Evolutionary conservation across 2,329 filamentous ascomycete genomes (phyloP), one percentile per base, ranked within the genome.

Genomic region (Chrysosporium queenslandicum): DNA sequence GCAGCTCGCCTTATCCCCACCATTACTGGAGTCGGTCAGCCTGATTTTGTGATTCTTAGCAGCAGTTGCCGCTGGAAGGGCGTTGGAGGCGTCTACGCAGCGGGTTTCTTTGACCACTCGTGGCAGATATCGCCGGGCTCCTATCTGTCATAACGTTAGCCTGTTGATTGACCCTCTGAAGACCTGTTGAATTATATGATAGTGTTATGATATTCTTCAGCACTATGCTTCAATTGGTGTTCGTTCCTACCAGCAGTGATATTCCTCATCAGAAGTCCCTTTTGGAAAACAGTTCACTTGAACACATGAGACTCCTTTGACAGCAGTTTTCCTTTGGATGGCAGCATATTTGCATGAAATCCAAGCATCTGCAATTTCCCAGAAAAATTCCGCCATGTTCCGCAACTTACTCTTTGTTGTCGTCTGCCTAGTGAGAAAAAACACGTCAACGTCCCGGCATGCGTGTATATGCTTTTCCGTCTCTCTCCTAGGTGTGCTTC

Each of bases 11-110:
- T 81, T 34, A 68, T 79, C 21, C 78, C 79, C 0, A 74, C 75
- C 58, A 62, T 80, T 48, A 77, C 78, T 16, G 78, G 79, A 7
- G 74, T 73, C 46, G 77, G 78, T 0, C 76, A 79, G 58, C 78
- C 79, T 11, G 77, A 81, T 58, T 80, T 79, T 58, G 66, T 81
- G 3, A 61, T 81, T 1, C 58, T 77, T 25, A 68, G 72, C 40
- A 59, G 65, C 49, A 68, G 63, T 21, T 73, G 73, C 60, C 66
- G 69, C 53, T 77, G 73, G 73, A 72, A 71, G 56, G 78, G 77
- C 1, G 63, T 74, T 41, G 75, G 72, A 40, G 77, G 77, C 4
- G 68, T 71, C 4, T 61, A 77, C 52, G 76, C 76, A 2, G 68
- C 79, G 65, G 78, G 78, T 0, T 79, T 77, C 62, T 74, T 81